Conservation (phyloP, 164 flowering plant genomes). For the Piper betle region DNA sequence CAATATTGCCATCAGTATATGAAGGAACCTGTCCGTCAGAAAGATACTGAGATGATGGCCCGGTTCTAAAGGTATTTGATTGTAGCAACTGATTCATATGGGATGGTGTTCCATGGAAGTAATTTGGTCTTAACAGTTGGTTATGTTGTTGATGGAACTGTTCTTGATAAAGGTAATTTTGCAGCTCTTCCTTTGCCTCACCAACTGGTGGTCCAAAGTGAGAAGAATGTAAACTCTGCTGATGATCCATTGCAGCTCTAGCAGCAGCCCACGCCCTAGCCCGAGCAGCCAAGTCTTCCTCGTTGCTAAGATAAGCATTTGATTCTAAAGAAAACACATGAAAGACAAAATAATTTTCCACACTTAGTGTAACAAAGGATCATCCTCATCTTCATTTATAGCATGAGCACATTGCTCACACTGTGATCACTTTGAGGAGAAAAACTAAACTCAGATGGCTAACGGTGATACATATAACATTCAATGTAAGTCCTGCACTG, state of each 20-base stretch:
- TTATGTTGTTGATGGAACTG: slow-evolving; percentile 24
- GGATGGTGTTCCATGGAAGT: background rate
- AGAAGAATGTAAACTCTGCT: slow-evolving; percentile 30
- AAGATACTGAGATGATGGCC: slow-evolving; percentile 28
- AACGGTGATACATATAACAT: too few species aligned
- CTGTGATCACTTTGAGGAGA: background rate
- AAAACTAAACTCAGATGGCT: background rate
- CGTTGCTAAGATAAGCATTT: slow-evolving; percentile 39
- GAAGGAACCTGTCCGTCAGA: slow-evolving; percentile 27
- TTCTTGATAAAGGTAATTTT: slow-evolving; percentile 32
- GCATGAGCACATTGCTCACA: background rate
- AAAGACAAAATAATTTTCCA: background rate
- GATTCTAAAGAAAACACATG: slow-evolving; percentile 9
- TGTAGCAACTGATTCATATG: background rate
- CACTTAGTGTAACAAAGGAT: background rate
- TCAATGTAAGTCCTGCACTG: too few species aligned
- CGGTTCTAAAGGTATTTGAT: slow-evolving; percentile 19
- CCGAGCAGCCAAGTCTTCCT: slow-evolving; percentile 87
- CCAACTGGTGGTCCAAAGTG: slow-evolving; percentile 5
- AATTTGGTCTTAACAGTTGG: too few species aligned
- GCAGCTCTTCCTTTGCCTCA: slow-evolving; percentile 35
- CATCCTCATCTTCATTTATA: background rate
- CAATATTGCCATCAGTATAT: slow-evolving; percentile 19
- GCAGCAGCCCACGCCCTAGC: slow-evolving; percentile 95
- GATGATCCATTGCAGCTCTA: slow-evolving; percentile 58